A percentile compares a stretch with the other conserved stretches of the same genome.
phyloP scores from a whole-genome alignment of 2,329 filamentous ascomycete genomes.

The Aspergillus quadrilineatus region DNA sequence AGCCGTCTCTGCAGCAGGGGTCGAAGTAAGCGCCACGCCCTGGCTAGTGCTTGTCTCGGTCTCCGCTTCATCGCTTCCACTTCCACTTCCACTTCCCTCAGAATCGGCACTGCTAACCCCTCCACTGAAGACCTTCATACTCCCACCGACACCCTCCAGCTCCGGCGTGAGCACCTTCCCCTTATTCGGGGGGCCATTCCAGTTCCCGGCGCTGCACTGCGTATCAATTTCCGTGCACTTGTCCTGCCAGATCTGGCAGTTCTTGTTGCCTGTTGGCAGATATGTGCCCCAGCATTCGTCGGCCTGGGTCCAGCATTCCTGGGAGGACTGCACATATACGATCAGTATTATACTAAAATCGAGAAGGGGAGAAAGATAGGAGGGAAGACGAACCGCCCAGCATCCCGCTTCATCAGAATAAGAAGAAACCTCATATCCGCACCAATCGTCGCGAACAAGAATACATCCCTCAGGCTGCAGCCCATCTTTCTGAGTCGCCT shows the following conservation, averaged over 20 bases:
- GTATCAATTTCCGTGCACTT: constrained; percentile 56
- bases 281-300: constrained; percentile 59
- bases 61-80: no score
- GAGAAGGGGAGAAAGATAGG: neutral
- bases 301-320: constrained; percentile 60
- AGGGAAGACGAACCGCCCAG: constrained; percentile 49
- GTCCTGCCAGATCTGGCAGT: constrained; percentile 62
- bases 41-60: neutral
- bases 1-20: neutral
- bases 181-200: constrained; percentile 46
- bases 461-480: constrained; percentile 58
- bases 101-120: neutral
- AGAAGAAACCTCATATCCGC: constrained; percentile 58
- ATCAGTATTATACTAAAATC: neutral
- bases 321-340: constrained; percentile 36
- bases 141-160: neutral
- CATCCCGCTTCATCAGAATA: constrained; percentile 60
- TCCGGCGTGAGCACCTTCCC: constrained; percentile 39
- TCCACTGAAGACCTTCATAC: constrained; percentile 2
- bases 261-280: constrained; percentile 58
- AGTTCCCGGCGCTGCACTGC: constrained; percentile 43
- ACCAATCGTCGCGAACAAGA: constrained; percentile 71
- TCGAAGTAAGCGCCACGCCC: neutral
- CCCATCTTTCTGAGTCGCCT: constrained; percentile 47
- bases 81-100: neutral